A percentile compares a stretch with the other conserved stretches of the same genome.
phyloP scores from a whole-genome alignment of 768 basidiomycete genomes.

The Calvatia gigantea region DNA sequence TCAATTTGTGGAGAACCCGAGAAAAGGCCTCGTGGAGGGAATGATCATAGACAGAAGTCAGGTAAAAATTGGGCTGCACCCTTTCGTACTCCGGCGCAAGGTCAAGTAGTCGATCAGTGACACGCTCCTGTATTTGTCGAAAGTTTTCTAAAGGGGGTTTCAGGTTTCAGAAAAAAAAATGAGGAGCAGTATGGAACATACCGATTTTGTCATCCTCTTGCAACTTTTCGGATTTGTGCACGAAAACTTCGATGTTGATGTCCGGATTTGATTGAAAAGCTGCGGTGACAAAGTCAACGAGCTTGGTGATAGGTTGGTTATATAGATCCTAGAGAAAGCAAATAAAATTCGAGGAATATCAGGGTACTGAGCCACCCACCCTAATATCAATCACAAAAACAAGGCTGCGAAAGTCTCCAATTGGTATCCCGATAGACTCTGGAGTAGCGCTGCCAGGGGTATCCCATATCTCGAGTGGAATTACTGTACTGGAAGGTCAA shows the following conservation, averaged over 20 bases:
- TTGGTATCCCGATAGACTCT: constrained; percentile 70
- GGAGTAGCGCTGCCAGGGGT: constrained; percentile 84
- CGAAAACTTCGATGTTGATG: constrained; percentile 86
- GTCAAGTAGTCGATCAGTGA: constrained; percentile 79
- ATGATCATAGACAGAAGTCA: constrained; percentile 93
- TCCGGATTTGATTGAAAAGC: constrained; percentile 73
- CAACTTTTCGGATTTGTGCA: constrained; percentile 92
- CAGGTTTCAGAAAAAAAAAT: too few species aligned
- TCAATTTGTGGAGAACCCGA: constrained; percentile 80
- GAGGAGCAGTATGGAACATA: constrained; percentile 38
- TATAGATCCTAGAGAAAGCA: constrained; percentile 63
- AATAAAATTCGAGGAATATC: not conserved
- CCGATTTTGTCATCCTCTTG: constrained; percentile 91
- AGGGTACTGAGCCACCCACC: constrained; percentile 40
- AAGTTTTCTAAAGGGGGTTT: constrained; percentile 81
- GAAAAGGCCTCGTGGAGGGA: constrained; percentile 92
- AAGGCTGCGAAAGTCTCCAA: constrained; percentile 79
- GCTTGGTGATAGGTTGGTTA: constrained; percentile 76
- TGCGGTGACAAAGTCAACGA: constrained; percentile 77
- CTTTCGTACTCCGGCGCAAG: constrained; percentile 73
- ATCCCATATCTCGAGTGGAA: constrained; percentile 94
- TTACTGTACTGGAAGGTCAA: constrained; percentile 62
- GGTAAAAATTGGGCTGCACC: constrained; percentile 78
- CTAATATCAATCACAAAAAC: constrained; percentile 96
- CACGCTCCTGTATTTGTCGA: constrained; percentile 84